A percentile compares a stretch with the other conserved stretches of the same genome.
These are phyloP conservation scores for Chalciporus piperatoides DNA, from an alignment of 1,284 basidiomycete genomes.

Conservation along the genomic window DNA sequence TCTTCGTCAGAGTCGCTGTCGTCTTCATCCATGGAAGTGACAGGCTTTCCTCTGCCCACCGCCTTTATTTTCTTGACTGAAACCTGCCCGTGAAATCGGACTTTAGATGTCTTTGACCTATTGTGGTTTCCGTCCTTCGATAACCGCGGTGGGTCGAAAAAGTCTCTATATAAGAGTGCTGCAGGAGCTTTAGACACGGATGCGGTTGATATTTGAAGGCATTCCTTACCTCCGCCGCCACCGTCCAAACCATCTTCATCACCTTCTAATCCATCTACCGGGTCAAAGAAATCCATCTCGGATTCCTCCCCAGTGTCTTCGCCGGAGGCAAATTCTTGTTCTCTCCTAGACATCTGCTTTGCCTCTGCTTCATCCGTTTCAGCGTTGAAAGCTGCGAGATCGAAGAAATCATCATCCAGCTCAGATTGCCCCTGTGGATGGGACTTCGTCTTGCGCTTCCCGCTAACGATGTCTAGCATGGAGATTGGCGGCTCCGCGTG, in stretches of 20 bases:
- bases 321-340: constrained; percentile 50
- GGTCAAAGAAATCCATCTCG: constrained; percentile 69
- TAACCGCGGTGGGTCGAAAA: constrained; percentile 58
- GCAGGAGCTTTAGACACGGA: constrained; percentile 6
- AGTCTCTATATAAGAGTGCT: constrained; percentile 70
- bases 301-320: constrained; percentile 53
- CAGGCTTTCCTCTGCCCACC: constrained; percentile 56
- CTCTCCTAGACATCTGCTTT: constrained; percentile 56
- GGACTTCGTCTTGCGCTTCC: constrained; percentile 18
- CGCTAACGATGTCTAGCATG: constrained; percentile 32
- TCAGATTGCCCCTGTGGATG: constrained; percentile 45
- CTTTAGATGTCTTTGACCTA: constrained; percentile 38
- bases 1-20: constrained; percentile 30
- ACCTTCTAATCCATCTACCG: constrained; percentile 42
- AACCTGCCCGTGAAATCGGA: constrained; percentile 81
- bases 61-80: constrained; percentile 74
- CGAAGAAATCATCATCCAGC: constrained; percentile 95
- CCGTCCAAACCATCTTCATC: constrained; percentile 43
- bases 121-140: constrained; percentile 17
- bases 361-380: constrained; percentile 82
- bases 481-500: constrained; percentile 28
- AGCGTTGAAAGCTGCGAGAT: constrained; percentile 85
- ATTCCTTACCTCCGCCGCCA: constrained; percentile 40
- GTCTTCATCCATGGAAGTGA: constrained; percentile 41
- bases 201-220: neutral